These are phyloP conservation scores for Cryphonectria carpinicola DNA, from an alignment of 2,329 filamentous ascomycete genomes.

Conservation along the genomic window DNA sequence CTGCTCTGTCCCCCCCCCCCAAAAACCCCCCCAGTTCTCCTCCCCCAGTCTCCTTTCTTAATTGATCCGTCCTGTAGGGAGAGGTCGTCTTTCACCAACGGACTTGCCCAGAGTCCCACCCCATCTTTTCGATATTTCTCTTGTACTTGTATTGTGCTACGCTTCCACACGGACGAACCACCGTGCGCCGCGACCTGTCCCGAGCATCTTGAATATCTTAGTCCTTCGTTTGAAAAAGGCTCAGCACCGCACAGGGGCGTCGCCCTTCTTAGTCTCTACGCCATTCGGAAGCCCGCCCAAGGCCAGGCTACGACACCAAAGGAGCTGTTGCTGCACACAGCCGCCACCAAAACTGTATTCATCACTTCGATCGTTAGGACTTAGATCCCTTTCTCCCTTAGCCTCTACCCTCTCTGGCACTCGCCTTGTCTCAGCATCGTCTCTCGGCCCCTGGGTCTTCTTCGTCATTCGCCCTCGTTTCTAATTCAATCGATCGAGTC, in stretches of 20 bases:
- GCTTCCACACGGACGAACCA: slow-evolving; percentile 10
- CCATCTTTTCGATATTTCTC: slow-evolving; percentile 19
- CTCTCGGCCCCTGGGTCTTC: slow-evolving; percentile 5
- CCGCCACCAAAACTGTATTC: slow-evolving; percentile 20
- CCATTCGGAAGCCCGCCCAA: slow-evolving; percentile 15
- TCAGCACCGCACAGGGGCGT: slow-evolving; percentile 1
- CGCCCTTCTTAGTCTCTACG: slow-evolving; percentile 1
- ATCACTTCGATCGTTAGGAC: slow-evolving; percentile 18
- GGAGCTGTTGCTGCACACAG: slow-evolving; percentile 20
- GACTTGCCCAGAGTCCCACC: slow-evolving; percentile 14
- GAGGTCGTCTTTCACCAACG: slow-evolving; percentile 15
- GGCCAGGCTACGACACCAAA: background rate
- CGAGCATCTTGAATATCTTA: slow-evolving; percentile 4
- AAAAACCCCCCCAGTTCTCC: too few relatives aligned
- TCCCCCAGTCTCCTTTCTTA: slow-evolving; percentile 8
- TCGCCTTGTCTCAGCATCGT: slow-evolving; percentile 18
- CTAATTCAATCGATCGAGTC: background rate
- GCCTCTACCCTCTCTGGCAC: slow-evolving; percentile 14
- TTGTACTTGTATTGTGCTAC: slow-evolving; percentile 24
- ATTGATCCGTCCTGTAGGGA: slow-evolving; percentile 2
- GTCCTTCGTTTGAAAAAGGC: slow-evolving; percentile 22
- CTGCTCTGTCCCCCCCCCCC: background rate
- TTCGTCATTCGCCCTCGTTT: slow-evolving; percentile 5
- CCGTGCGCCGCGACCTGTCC: slow-evolving; percentile 6
- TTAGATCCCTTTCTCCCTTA: background rate